Evolutionary conservation across 1,139 yeast species (phyloP).

Genomic region (Scheffersomyces illinoinensis): DNA sequence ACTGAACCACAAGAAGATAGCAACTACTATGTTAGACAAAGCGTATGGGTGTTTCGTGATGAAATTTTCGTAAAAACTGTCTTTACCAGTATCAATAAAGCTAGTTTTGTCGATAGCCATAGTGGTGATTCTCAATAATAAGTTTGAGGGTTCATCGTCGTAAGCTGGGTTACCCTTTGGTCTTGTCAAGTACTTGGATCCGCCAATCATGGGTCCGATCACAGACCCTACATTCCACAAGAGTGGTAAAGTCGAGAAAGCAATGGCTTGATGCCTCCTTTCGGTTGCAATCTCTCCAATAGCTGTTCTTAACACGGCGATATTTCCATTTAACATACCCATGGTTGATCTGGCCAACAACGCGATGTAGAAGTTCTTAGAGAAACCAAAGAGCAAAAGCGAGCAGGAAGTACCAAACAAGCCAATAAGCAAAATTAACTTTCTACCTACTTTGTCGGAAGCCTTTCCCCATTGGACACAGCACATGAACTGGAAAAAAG

Average conservation of each 20-base stretch:
- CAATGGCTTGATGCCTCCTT: conserved; percentile 37
- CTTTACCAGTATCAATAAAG: background rate
- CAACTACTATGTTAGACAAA: conserved; percentile 58
- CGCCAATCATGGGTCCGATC: conserved; percentile 52
- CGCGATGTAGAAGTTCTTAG: conserved; percentile 34
- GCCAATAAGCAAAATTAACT: conserved; percentile 31
- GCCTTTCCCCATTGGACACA: conserved; percentile 40
- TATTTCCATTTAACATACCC: conserved; percentile 38
- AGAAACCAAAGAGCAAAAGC: conserved; percentile 33
- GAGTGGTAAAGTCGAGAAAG: conserved; percentile 36
- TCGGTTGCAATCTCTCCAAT: conserved; percentile 41
- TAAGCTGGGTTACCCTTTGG: conserved; percentile 17
- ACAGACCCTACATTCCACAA: conserved; percentile 34
- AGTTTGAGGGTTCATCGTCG: background rate
- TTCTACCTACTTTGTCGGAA: conserved; percentile 35
- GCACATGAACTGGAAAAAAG: conserved; percentile 37
- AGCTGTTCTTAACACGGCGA: conserved; percentile 39
- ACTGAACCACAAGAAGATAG: conserved; percentile 41
- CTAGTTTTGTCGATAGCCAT: background rate
- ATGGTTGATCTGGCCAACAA: conserved; percentile 32
- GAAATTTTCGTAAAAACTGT: conserved; percentile 20
- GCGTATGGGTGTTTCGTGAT: conserved; percentile 56
- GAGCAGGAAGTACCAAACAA: conserved; percentile 32
- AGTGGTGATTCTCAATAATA: background rate
- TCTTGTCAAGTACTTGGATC: conserved; percentile 41